Conservation (phyloP, 176 grass and related monocot species). For the Secale cereale region DNA sequence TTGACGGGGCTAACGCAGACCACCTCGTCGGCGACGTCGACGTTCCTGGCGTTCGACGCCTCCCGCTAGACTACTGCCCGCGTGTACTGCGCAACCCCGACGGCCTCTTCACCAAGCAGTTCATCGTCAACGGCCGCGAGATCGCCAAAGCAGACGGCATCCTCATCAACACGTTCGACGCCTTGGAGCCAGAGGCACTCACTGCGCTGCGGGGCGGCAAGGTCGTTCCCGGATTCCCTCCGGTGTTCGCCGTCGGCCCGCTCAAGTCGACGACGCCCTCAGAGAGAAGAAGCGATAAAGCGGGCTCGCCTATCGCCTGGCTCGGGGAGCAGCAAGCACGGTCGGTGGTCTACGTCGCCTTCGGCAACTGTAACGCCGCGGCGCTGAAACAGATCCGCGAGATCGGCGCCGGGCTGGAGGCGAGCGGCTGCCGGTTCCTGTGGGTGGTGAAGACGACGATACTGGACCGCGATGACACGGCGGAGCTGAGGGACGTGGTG, state of each 20-base stretch:
- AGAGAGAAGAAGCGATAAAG: not conserved
- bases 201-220: slow-evolving; percentile 34
- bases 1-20: not conserved
- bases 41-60: slow-evolving; percentile 20
- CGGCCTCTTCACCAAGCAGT: slow-evolving; percentile 50
- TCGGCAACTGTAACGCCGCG: slow-evolving; percentile 51
- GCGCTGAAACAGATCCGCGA: slow-evolving; percentile 39
- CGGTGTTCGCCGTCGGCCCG: slow-evolving; percentile 38
- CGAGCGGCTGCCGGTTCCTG: slow-evolving; percentile 49
- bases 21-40: slow-evolving; percentile 36
- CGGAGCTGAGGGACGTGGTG: slow-evolving; percentile 28
- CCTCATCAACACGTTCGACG: slow-evolving; percentile 55
- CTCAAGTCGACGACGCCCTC: not conserved
- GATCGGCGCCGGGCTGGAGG: slow-evolving; percentile 52
- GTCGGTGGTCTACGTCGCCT: slow-evolving; percentile 66
- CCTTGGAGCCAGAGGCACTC: slow-evolving; percentile 45
- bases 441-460: slow-evolving; percentile 60
- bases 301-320: slow-evolving; percentile 9
- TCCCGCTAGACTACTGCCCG: slow-evolving; percentile 8
- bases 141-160: slow-evolving; percentile 31
- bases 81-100: slow-evolving; percentile 26
- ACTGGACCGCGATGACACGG: slow-evolving; percentile 43
- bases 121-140: slow-evolving; percentile 37
- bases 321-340: slow-evolving; percentile 41
- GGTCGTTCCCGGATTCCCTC: slow-evolving; percentile 31